These are phyloP conservation scores for Psidium guajava DNA, from an alignment of 345 rosid genomes.

Conservation along the genomic window DNA sequence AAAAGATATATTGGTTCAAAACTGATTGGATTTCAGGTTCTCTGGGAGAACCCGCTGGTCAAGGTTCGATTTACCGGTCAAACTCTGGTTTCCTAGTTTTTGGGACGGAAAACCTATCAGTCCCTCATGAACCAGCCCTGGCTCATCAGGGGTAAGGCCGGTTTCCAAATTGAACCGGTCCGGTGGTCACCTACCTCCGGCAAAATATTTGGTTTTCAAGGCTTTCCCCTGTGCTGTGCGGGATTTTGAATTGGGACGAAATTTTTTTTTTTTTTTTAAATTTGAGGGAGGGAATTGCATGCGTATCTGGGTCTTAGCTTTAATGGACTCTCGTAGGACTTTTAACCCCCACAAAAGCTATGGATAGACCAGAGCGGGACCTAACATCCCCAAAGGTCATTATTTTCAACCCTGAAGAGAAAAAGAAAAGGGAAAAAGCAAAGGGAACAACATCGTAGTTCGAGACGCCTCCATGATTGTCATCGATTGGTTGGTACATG, in stretches of 20 bases:
- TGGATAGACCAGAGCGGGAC: background rate
- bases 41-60: background rate
- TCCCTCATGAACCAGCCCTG: background rate
- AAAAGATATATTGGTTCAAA: background rate
- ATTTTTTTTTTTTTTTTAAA: too few species aligned
- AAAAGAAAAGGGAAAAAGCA: too few species aligned
- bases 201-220: background rate
- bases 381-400: background rate
- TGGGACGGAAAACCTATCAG: background rate
- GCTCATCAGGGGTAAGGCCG: background rate
- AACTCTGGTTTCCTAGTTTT: background rate
- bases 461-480: background rate
- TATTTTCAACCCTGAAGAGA: background rate
- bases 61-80: background rate
- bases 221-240: background rate
- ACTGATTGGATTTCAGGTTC: background rate
- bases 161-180: background rate
- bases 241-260: background rate
- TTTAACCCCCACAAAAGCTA: background rate
- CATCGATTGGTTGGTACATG: background rate
- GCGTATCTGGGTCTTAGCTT: background rate
- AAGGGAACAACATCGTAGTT: background rate
- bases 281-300: background rate
- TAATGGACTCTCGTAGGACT: background rate
- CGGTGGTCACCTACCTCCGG: background rate